Conservation (phyloP, 768 basidiomycete species). For the Tulasnella sp. region DNA sequence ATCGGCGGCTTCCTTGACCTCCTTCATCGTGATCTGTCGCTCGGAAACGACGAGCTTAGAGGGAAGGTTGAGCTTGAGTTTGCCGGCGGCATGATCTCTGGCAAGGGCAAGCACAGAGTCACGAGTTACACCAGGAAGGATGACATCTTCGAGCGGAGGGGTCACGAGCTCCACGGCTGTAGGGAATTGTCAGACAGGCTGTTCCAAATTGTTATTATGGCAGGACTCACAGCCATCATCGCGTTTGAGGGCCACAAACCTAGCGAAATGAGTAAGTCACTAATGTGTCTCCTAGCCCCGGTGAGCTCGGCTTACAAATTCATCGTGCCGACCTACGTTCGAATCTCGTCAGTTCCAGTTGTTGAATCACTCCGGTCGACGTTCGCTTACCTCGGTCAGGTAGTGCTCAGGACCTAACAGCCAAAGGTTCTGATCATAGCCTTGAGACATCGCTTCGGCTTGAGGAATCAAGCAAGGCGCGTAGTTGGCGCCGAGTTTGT, state of each 20-base stretch:
- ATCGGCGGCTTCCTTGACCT: slow-evolving; percentile 43
- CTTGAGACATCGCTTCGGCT: slow-evolving; percentile 56
- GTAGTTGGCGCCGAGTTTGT: slow-evolving; percentile 81
- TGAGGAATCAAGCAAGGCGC: slow-evolving; percentile 83
- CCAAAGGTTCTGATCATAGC: slow-evolving; percentile 88
- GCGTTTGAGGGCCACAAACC: slow-evolving; percentile 9
- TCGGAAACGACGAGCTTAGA: slow-evolving; percentile 50
- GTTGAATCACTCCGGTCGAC: neutral
- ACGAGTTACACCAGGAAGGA: slow-evolving; percentile 36
- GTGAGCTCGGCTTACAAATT: slow-evolving; percentile 79
- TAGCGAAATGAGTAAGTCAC: neutral
- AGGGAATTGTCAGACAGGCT: neutral
- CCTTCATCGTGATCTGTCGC: slow-evolving; percentile 62
- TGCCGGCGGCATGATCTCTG: slow-evolving; percentile 43
- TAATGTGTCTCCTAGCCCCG: slow-evolving; percentile 13
- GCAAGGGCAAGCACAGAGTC: slow-evolving; percentile 35
- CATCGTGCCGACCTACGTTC: slow-evolving; percentile 74
- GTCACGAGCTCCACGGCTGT: slow-evolving; percentile 29
- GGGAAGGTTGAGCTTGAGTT: slow-evolving; percentile 35
- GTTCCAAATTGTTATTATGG: neutral
- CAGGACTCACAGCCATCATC: slow-evolving; percentile 46
- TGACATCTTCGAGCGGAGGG: slow-evolving; percentile 32
- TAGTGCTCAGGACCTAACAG: slow-evolving; percentile 47
- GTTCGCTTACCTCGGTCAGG: slow-evolving; percentile 35
- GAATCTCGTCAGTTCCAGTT: neutral